A percentile compares a stretch with the other conserved stretches of the same genome.
Evolutionary conservation across 495 filamentous ascomycete genomes (phyloP).

Genomic region (Amphirosellinia nigrospora): DNA sequence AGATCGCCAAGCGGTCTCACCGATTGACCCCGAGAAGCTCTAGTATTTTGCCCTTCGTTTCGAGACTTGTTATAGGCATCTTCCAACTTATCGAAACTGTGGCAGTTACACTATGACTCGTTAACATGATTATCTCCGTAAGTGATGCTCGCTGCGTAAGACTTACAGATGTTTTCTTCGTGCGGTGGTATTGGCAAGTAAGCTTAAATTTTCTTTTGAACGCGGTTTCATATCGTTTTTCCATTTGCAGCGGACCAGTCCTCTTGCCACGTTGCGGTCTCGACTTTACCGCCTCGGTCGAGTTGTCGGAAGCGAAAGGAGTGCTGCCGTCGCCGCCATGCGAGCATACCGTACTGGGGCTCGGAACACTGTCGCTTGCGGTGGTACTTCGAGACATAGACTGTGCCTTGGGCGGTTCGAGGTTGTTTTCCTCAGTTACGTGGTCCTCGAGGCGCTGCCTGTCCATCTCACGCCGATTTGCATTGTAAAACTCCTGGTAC

Average conservation of each 20-base stretch:
- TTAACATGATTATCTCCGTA: neutral
- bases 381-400: constrained; percentile 27
- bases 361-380: constrained; percentile 14
- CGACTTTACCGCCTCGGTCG: constrained; percentile 20
- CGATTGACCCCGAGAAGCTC: constrained; percentile 11
- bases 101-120: constrained; percentile 35
- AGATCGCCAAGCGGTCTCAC: constrained; percentile 20
- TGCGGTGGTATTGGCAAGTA: constrained; percentile 33
- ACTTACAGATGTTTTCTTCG: constrained; percentile 37
- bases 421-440: constrained; percentile 31
- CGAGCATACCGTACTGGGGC: constrained; percentile 32
- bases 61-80: constrained; percentile 18
- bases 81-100: constrained; percentile 37
- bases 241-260: constrained; percentile 31
- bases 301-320: constrained; percentile 20
- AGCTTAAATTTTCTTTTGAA: constrained; percentile 39
- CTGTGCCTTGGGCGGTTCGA: constrained; percentile 26
- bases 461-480: constrained; percentile 37
- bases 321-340: constrained; percentile 29
- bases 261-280: constrained; percentile 37
- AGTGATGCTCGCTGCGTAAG: neutral
- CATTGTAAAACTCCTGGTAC: constrained; percentile 45
- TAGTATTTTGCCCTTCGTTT: neutral
- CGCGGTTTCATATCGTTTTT: constrained; percentile 34
- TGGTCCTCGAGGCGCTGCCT: constrained; percentile 29